A percentile compares a stretch with the other conserved stretches of the same genome.
Evolutionary conservation across 176 grass and related monocot species (phyloP).

Genomic region (Hyparrhenia diplandra): DNA sequence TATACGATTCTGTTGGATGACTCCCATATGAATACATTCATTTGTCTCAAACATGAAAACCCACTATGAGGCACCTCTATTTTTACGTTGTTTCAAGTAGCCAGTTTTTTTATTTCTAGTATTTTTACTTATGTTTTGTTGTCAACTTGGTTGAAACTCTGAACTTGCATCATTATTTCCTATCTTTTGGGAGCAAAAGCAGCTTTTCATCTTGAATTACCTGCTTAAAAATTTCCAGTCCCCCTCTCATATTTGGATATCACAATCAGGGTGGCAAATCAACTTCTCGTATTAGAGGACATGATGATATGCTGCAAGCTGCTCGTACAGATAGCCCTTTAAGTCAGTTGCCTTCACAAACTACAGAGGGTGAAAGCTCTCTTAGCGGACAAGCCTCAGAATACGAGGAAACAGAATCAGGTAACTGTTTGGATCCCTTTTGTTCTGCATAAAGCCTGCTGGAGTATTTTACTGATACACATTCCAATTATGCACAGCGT

Average conservation of each 20-base stretch:
- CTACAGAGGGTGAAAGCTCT: conserved; percentile 81
- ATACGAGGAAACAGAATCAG: conserved; percentile 95
- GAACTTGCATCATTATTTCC: background rate
- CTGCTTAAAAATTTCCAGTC: background rate
- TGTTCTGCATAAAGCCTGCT: conserved; percentile 50
- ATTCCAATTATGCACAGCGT: conserved; percentile 98
- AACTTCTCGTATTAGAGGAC: conserved; percentile 61
- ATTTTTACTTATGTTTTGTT: background rate
- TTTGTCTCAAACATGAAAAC: background rate
- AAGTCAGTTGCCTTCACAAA: conserved; percentile 79
- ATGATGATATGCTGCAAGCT: conserved; percentile 48
- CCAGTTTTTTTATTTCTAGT: background rate
- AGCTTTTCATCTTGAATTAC: conserved; percentile 1
- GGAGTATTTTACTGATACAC: conserved; percentile 90
- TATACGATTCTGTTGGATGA: background rate
- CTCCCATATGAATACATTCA: background rate
- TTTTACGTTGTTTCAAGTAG: background rate
- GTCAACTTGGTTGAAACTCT: conserved; percentile 10
- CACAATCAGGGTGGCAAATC: conserved; percentile 68
- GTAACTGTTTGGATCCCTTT: conserved; percentile 49
- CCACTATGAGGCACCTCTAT: background rate
- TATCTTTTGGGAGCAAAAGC: background rate
- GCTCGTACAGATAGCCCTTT: conserved; percentile 58
- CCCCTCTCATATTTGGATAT: background rate
- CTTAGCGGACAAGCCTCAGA: conserved; percentile 81